These are phyloP conservation scores for Aspergillus sclerotiicarbonarius DNA, from an alignment of 495 filamentous ascomycete genomes.

Conservation along the genomic window DNA sequence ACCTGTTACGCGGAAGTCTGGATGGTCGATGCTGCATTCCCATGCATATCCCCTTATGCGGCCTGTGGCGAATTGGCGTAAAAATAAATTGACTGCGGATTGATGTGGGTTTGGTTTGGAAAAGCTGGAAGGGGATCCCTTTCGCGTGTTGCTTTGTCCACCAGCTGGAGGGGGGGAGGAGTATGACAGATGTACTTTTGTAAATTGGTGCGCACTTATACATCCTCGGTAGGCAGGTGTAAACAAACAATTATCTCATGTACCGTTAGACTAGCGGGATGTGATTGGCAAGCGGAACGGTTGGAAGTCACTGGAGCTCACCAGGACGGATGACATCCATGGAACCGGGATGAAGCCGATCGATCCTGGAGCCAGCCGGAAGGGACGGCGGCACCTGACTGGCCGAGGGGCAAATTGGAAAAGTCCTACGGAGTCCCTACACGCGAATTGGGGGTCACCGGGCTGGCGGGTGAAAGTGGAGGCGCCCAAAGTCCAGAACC, in stretches of 20 bases:
- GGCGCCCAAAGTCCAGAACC: not conserved
- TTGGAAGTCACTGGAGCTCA: not conserved
- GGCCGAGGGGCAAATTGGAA: not conserved
- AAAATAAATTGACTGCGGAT: not conserved
- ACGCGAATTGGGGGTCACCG: not conserved
- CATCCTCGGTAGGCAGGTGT: not conserved
- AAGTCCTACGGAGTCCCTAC: not conserved
- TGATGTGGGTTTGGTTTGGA: not conserved
- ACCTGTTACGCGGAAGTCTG: constrained; percentile 15
- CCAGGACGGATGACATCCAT: constrained; percentile 5
- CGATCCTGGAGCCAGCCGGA: not conserved
- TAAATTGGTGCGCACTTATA: not conserved
- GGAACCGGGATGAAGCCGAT: constrained; percentile 2
- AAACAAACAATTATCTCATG: not conserved
- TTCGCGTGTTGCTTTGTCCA: not conserved
- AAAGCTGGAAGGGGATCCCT: not conserved
- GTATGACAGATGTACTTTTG: not conserved
- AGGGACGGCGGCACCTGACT: not conserved
- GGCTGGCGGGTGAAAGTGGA: not conserved
- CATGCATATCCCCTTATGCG: constrained; percentile 4
- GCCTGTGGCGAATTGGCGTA: not conserved
- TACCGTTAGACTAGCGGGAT: not conserved
- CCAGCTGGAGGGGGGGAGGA: no score
- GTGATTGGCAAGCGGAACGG: not conserved
- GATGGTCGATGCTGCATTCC: constrained; percentile 3